Conservation (phyloP, 2,329 filamentous ascomycete species). For the Byssochlamys sp. region DNA sequence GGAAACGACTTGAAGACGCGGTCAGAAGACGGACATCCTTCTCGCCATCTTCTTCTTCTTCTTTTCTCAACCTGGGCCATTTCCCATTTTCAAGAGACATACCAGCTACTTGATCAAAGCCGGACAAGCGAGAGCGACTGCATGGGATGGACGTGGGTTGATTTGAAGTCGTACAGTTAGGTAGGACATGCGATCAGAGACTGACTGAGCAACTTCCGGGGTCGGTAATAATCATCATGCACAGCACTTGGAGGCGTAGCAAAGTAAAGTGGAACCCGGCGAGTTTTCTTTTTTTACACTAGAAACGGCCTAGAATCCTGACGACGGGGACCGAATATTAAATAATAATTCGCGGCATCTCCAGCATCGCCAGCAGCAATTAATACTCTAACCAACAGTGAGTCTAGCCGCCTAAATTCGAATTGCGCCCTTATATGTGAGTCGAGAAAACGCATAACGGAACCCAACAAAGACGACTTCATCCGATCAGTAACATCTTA, state of each 20-base stretch:
- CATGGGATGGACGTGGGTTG: background rate
- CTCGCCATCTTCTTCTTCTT: background rate
- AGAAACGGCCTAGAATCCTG: background rate
- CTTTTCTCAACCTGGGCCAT: background rate
- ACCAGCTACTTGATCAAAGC: background rate
- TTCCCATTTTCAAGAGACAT: background rate
- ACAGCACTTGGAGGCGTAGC: background rate
- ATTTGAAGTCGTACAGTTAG: too few species aligned
- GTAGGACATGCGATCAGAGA: background rate
- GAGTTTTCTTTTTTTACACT: background rate
- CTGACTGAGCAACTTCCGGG: background rate
- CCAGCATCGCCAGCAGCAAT: background rate
- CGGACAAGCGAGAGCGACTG: background rate
- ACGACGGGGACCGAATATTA: background rate
- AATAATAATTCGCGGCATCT: background rate
- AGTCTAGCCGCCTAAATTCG: background rate
- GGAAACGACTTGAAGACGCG: background rate
- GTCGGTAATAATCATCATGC: background rate
- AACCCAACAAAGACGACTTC: background rate
- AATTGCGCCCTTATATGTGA: background rate
- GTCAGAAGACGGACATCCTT: background rate
- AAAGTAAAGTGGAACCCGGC: background rate
- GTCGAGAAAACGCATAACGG: too few species aligned
- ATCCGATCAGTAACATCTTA: background rate
- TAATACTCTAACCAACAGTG: background rate